These are phyloP conservation scores for Kondoa malvinella DNA, from an alignment of 768 basidiomycete species.

Conservation along the genomic window DNA sequence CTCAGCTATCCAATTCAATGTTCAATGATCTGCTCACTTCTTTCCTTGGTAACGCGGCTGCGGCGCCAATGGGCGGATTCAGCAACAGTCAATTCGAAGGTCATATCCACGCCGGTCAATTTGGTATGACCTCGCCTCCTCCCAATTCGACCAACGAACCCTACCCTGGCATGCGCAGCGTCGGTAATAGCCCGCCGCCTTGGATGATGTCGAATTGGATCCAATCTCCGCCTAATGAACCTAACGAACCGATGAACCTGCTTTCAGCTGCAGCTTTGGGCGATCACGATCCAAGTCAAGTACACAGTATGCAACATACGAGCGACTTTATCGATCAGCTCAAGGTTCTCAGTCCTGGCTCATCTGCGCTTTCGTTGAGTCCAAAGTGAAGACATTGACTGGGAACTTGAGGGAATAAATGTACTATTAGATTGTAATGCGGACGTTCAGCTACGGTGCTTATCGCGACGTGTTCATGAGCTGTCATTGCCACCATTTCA, in stretches of 20 bases:
- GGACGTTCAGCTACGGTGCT: too few species aligned
- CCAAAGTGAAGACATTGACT: too few species aligned
- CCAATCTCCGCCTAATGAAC: background rate
- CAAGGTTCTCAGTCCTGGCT: background rate
- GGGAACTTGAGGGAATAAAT: too few species aligned
- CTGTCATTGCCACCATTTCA: too few species aligned
- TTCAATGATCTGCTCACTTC: background rate
- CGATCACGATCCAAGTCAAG: constrained; percentile 41
- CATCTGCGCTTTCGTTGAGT: too few species aligned
- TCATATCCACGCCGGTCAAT: background rate
- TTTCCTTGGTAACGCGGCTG: background rate
- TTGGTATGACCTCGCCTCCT: background rate
- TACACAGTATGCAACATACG: background rate
- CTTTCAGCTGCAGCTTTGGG: constrained; percentile 80
- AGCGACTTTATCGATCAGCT: background rate
- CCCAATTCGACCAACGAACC: background rate
- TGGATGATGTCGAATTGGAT: background rate
- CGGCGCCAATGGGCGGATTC: background rate
- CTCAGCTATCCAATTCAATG: background rate
- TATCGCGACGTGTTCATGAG: too few species aligned
- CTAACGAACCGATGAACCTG: constrained; percentile 80
- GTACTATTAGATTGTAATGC: too few species aligned
- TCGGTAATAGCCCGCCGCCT: background rate
- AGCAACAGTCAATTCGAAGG: background rate
- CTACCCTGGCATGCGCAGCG: background rate